Percentiles rank a stretch among this genome's conserved stretches.
phyloP scores from a whole-genome alignment of 768 basidiomycete genomes.

The Pleurotus platypus region DNA sequence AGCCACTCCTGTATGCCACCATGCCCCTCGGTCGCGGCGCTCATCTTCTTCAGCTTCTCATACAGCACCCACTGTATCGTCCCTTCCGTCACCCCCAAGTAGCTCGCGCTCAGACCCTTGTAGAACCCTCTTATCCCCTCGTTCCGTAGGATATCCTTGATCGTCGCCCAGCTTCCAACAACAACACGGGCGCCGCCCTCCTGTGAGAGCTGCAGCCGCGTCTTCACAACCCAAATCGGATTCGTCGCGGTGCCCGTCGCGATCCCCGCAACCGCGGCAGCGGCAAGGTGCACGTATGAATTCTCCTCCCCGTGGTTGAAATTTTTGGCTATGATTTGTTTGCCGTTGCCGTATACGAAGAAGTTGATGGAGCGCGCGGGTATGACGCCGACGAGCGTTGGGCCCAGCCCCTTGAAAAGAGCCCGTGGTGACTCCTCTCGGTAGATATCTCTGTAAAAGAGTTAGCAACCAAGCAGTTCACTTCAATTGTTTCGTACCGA shows the following conservation, averaged over 20 bases:
- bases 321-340: constrained; percentile 78
- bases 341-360: constrained; percentile 96
- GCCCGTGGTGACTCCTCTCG: constrained; percentile 84
- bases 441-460: constrained; percentile 71
- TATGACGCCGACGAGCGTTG: constrained; percentile 90
- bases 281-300: constrained; percentile 77
- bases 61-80: constrained; percentile 98
- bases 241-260: constrained; percentile 89
- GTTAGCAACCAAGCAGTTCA: not conserved
- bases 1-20: constrained; percentile 66
- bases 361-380: constrained; percentile 98
- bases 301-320: constrained; percentile 84
- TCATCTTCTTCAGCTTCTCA: constrained; percentile 82
- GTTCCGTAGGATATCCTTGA: constrained; percentile 69
- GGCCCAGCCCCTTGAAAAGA: constrained; percentile 91
- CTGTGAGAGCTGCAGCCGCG: constrained; percentile 79
- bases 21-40: constrained; percentile 45
- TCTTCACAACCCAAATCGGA: constrained; percentile 99
- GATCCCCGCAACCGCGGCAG: constrained; percentile 86
- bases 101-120: constrained; percentile 91
- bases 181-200: constrained; percentile 27
- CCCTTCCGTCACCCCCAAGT: constrained; percentile 92
- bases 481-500: constrained; percentile 45
- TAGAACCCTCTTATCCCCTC: constrained; percentile 91
- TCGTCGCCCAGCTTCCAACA: constrained; percentile 57